A percentile compares a stretch with the other conserved stretches of the same genome.
phyloP scores from a whole-genome alignment of 306 rosid genomes.

The Rosa lucieae region DNA sequence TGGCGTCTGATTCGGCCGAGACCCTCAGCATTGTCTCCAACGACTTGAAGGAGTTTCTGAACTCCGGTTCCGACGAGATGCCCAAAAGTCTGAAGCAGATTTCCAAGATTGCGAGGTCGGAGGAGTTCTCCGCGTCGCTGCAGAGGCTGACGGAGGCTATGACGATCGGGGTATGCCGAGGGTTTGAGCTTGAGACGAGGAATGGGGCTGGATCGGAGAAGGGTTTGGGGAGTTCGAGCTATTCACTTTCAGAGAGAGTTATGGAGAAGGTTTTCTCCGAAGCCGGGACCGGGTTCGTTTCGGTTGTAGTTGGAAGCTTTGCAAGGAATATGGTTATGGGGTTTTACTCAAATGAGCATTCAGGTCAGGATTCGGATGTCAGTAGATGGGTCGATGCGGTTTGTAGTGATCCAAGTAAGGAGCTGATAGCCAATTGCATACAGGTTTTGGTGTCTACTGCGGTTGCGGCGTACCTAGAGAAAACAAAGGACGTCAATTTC shows the following conservation, averaged over 20 bases:
- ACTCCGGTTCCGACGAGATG: slow-evolving; percentile 71
- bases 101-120: slow-evolving; percentile 64
- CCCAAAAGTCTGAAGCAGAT: slow-evolving; percentile 78
- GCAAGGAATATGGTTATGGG: slow-evolving; percentile 84
- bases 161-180: slow-evolving; percentile 57
- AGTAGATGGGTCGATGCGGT: slow-evolving; percentile 57
- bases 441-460: slow-evolving; percentile 83
- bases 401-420: slow-evolving; percentile 50
- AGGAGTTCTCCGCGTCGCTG: slow-evolving; percentile 54
- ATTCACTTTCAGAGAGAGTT: slow-evolving; percentile 35
- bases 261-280: slow-evolving; percentile 60
- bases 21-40: slow-evolving; percentile 50
- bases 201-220: slow-evolving; percentile 20
- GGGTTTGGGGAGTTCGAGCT: slow-evolving; percentile 18
- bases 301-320: slow-evolving; percentile 93
- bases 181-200: slow-evolving; percentile 33
- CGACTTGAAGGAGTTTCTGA: slow-evolving; percentile 64
- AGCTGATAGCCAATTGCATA: slow-evolving; percentile 54
- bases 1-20: slow-evolving; percentile 65
- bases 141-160: slow-evolving; percentile 55
- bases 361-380: slow-evolving; percentile 28
- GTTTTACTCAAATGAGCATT: slow-evolving; percentile 32
- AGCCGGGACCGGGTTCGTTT: slow-evolving; percentile 80
- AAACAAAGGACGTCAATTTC: slow-evolving; percentile 71
- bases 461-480: slow-evolving; percentile 76